phyloP scores from a whole-genome alignment of 495 filamentous ascomycete genomes.

The Parmelia sp. region DNA sequence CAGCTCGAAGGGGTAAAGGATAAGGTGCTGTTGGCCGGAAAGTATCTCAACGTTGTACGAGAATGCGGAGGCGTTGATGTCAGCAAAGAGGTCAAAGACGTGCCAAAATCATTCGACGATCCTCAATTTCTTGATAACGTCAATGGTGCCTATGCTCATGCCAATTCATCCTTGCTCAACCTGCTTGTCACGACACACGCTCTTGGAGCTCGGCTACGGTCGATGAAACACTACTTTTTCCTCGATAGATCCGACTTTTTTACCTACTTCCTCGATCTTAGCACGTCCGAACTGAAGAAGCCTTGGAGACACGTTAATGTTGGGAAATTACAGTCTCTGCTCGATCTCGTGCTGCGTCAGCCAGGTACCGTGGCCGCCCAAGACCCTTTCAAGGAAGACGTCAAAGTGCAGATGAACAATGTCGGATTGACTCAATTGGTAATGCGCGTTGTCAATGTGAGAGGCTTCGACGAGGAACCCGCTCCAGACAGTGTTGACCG shows the following conservation, averaged over 20 bases:
- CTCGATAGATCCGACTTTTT: conserved; percentile 97
- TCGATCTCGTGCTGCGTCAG: conserved; percentile 90
- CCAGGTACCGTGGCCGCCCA: conserved; percentile 89
- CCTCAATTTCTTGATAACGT: conserved; percentile 87
- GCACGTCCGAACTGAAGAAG: conserved; percentile 79
- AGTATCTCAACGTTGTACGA: conserved; percentile 95
- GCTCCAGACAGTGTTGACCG: conserved; percentile 50
- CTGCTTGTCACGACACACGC: conserved; percentile 88
- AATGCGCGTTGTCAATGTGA: conserved; percentile 92
- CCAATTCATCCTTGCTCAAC: conserved; percentile 87
- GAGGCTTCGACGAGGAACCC: conserved; percentile 81
- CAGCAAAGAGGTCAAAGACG: conserved; percentile 79
- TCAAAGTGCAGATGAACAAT: conserved; percentile 96
- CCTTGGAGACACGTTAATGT: conserved; percentile 82
- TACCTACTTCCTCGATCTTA: conserved; percentile 90
- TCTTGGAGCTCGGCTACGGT: conserved; percentile 75
- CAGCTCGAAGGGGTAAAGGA: conserved; percentile 89
- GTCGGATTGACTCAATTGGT: conserved; percentile 84
- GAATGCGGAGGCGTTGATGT: conserved; percentile 96
- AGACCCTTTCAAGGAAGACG: conserved; percentile 96
- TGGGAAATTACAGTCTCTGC: conserved; percentile 83
- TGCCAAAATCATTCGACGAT: conserved; percentile 89
- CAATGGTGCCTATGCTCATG: conserved; percentile 87
- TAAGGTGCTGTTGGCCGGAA: conserved; percentile 89
- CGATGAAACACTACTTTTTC: conserved; percentile 98